A percentile compares a stretch with the other conserved stretches of the same genome.
These are phyloP conservation scores for Zizania palustris DNA, from an alignment of 202 grass and related monocot species.

Conservation along the genomic window DNA sequence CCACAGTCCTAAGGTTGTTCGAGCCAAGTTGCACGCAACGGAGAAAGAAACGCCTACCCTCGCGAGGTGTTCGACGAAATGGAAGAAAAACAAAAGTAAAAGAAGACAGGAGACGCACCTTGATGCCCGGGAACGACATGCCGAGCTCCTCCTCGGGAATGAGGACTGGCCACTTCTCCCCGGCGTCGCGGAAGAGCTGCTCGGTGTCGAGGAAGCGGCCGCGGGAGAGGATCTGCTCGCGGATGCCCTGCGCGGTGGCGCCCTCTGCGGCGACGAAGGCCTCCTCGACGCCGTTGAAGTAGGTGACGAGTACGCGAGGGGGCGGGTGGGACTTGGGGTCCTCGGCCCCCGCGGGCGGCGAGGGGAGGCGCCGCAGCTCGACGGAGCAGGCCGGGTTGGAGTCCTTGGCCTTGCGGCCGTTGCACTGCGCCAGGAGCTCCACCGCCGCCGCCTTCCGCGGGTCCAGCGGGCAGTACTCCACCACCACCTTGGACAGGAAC, in stretches of 20 bases:
- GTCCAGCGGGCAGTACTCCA: conserved; percentile 85
- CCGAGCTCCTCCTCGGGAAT: conserved; percentile 78
- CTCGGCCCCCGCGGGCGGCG: conserved; percentile 27
- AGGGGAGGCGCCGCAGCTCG: conserved; percentile 81
- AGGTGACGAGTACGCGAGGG: conserved; percentile 81
- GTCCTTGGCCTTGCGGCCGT: conserved; percentile 90
- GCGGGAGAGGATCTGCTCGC: conserved; percentile 70
- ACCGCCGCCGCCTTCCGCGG: conserved; percentile 84
- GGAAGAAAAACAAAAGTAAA: background rate
- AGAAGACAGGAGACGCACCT: conserved; percentile 43
- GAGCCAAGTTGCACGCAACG: background rate
- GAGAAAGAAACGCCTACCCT: background rate
- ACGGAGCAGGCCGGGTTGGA: conserved; percentile 91
- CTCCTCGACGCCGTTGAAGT: conserved; percentile 79
- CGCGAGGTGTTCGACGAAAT: conserved; percentile 45
- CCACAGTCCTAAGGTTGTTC: background rate
- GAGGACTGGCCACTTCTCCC: conserved; percentile 81
- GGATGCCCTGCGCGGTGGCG: conserved; percentile 68
- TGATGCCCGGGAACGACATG: conserved; percentile 74
- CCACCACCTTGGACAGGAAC: conserved; percentile 85
- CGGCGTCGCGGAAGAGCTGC: conserved; percentile 84
- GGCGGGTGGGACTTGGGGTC: conserved; percentile 38
- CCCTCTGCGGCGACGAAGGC: conserved; percentile 61
- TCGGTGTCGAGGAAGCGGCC: conserved; percentile 79
- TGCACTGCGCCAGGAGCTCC: conserved; percentile 95